Percentiles rank a stretch among this genome's conserved stretches.
Conservation (phyloP, 768 basidiomycete genomes). For the Mycena galericulata region DNA sequence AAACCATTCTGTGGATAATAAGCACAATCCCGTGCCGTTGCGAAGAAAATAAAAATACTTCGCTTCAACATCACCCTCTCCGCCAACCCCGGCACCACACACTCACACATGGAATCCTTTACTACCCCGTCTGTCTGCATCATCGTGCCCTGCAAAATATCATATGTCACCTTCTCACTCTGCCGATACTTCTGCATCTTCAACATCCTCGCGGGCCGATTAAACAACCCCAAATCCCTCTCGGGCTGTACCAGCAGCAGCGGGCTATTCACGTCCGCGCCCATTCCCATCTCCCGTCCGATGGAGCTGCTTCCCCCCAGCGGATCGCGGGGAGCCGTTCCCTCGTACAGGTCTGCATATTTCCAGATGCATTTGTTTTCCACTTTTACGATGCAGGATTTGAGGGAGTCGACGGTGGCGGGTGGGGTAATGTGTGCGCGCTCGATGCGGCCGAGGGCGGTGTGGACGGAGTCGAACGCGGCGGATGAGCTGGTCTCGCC, state of each 20-base stretch:
- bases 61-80: conserved; percentile 21
- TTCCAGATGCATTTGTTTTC: conserved; percentile 11
- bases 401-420: conserved; percentile 10
- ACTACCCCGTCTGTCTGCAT: conserved; percentile 22
- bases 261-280: conserved; percentile 21
- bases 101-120: conserved; percentile 22
- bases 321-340: conserved; percentile 17
- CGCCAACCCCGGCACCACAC: conserved; percentile 19
- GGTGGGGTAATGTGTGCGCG: conserved; percentile 18
- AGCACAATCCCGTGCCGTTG: conserved; percentile 16
- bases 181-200: conserved; percentile 16
- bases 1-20: conserved; percentile 22
- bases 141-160: conserved; percentile 21
- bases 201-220: conserved; percentile 21
- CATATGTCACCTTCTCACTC: conserved; percentile 22
- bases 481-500: conserved; percentile 10
- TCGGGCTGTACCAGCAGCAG: conserved; percentile 22
- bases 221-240: conserved; percentile 18
- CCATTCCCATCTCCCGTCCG: conserved; percentile 15
- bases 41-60: conserved; percentile 21
- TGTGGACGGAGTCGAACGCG: conserved; percentile 19
- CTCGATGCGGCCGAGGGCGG: conserved; percentile 23
- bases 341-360: conserved; percentile 19
- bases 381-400: conserved; percentile 20
- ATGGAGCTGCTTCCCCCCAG: conserved; percentile 18